A percentile compares a stretch with the other conserved stretches of the same genome.
Conservation (phyloP, 2,329 filamentous ascomycete species). For the Colletotrichum eleusines region DNA sequence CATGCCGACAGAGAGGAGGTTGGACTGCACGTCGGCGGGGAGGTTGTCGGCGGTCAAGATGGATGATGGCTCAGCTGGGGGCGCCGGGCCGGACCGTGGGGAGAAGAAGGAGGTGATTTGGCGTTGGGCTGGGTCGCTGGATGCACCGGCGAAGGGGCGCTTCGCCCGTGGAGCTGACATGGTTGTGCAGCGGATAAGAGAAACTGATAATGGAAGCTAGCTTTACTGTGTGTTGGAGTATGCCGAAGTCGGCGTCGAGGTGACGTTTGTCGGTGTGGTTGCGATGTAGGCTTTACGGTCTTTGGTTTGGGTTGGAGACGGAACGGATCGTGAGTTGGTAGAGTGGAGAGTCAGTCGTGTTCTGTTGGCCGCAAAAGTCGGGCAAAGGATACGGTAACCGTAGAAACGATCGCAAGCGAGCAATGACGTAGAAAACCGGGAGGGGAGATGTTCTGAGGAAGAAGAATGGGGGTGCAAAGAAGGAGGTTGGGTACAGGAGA, state of each 20-base stretch:
- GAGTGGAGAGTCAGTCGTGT: constrained; percentile 44
- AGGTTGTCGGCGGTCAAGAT: constrained; percentile 60
- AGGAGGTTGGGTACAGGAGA: constrained; percentile 6
- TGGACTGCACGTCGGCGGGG: constrained; percentile 78
- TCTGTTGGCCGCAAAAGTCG: constrained; percentile 11
- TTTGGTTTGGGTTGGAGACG: background rate
- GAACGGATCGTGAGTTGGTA: constrained; percentile 21
- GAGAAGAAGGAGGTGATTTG: constrained; percentile 75
- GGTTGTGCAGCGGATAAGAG: constrained; percentile 33
- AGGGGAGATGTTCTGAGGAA: constrained; percentile 22
- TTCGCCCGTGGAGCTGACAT: constrained; percentile 70
- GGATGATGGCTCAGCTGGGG: constrained; percentile 41
- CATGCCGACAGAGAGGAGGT: constrained; percentile 94
- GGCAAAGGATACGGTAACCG: constrained; percentile 15
- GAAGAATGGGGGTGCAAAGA: background rate
- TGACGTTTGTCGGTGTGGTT: constrained; percentile 3
- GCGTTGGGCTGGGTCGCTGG: constrained; percentile 69
- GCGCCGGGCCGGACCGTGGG: constrained; percentile 34
- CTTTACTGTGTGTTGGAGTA: background rate
- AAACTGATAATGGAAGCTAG: constrained; percentile 18
- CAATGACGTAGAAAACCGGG: constrained; percentile 32
- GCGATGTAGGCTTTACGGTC: constrained; percentile 12
- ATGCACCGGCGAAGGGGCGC: constrained; percentile 71
- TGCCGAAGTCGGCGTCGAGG: constrained; percentile 10
- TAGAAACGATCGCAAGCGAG: constrained; percentile 35